These are phyloP conservation scores for Eremochloa ophiuroides DNA, from an alignment of 176 grass and related monocot species.

Conservation along the genomic window DNA sequence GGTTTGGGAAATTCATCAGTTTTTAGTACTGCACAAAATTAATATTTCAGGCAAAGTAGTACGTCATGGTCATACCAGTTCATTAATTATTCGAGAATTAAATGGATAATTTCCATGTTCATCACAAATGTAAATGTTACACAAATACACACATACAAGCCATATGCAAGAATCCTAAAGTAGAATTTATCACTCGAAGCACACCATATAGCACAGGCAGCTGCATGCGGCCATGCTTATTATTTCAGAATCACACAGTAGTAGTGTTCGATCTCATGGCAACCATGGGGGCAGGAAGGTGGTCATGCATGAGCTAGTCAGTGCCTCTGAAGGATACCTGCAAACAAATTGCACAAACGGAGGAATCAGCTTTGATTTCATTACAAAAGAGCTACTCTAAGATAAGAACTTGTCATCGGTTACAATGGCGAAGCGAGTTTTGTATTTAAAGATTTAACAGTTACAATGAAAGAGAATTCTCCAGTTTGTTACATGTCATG, in stretches of 20 bases:
- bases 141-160: constrained; percentile 8
- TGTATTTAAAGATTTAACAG: neutral
- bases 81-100: neutral
- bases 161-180: neutral
- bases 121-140: neutral
- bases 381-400: neutral
- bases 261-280: constrained; percentile 44
- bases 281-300: constrained; percentile 78
- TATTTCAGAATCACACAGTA: constrained; percentile 15
- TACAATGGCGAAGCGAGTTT: neutral
- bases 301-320: constrained; percentile 60
- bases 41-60: neutral
- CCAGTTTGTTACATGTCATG: neutral
- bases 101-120: neutral
- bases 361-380: neutral
- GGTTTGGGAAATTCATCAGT: too few species aligned
- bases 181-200: neutral
- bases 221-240: neutral
- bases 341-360: neutral
- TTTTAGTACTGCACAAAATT: too few species aligned
- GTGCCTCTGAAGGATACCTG: constrained; percentile 77
- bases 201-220: neutral
- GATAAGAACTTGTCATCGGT: neutral
- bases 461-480: neutral
- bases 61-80: neutral